phyloP scores from a whole-genome alignment of 78 protist genomes.

The Creolimax fragrantissima region DNA sequence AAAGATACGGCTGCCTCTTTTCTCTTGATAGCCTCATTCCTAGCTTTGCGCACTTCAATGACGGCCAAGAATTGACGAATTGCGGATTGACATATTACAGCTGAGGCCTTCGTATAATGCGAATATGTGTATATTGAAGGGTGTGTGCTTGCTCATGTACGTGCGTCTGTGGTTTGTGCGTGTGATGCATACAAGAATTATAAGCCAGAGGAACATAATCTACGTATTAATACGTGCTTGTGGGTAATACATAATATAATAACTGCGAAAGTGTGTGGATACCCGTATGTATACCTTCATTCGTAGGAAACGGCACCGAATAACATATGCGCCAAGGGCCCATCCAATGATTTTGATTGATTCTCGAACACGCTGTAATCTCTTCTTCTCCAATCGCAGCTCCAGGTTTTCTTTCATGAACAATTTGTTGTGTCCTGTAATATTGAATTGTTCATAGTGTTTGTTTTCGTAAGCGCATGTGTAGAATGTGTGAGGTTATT shows the following conservation, averaged over 20 bases:
- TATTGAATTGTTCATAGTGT: too few species aligned
- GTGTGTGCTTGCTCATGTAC: too few species aligned
- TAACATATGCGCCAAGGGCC: background rate
- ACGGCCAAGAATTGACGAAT: background rate
- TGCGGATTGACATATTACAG: background rate
- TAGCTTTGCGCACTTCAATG: background rate
- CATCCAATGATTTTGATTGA: background rate
- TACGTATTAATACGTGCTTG: too few species aligned
- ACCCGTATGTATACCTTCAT: background rate
- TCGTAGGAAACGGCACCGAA: background rate
- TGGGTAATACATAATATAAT: too few species aligned
- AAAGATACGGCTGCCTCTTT: background rate
- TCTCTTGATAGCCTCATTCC: background rate
- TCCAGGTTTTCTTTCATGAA: background rate
- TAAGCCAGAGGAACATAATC: too few species aligned
- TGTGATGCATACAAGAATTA: too few species aligned
- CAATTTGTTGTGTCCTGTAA: background rate
- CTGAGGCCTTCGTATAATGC: background rate
- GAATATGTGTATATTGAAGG: too few species aligned
- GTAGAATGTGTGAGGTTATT: too few species aligned
- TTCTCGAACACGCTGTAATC: background rate
- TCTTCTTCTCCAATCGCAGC: background rate
- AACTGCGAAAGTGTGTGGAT: too few species aligned
- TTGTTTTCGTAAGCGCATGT: too few species aligned
- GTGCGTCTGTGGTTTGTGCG: too few species aligned